Evolutionary conservation across 495 filamentous ascomycete genomes (phyloP).

Genomic region (Penicillium mononematosum): DNA sequence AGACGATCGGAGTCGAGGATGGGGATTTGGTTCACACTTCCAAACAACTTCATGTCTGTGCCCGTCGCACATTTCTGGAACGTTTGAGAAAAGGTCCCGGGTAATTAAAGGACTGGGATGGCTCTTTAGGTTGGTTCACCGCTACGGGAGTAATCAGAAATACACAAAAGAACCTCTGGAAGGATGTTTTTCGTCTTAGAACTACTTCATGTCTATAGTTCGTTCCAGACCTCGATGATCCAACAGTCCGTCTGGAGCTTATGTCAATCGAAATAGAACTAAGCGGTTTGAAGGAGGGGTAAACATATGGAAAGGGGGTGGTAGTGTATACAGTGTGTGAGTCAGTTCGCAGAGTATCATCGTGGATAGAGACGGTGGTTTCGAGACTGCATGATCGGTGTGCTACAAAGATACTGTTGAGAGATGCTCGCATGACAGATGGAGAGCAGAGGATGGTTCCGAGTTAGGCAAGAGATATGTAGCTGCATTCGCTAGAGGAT

Average conservation of each 20-base stretch:
- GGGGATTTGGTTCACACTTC: background rate
- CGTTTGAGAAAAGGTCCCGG: background rate
- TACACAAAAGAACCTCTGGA: background rate
- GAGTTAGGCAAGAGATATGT: background rate
- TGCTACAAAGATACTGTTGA: constrained; percentile 6
- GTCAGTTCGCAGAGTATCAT: constrained; percentile 13
- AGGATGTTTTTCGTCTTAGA: background rate
- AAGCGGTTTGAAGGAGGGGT: background rate
- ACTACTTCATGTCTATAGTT: constrained; percentile 4
- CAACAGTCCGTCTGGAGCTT: background rate
- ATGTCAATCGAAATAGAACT: constrained; percentile 8
- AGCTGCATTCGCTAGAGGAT: background rate
- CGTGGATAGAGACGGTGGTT: background rate
- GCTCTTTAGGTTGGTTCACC: constrained; percentile 4
- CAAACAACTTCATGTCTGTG: background rate
- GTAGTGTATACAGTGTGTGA: background rate
- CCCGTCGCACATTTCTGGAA: constrained; percentile 5
- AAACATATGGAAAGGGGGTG: constrained; percentile 3
- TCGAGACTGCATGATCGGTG: constrained; percentile 3
- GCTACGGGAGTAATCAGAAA: constrained; percentile 1
- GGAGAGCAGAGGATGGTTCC: background rate
- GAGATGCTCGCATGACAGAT: constrained; percentile 1
- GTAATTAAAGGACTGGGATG: background rate
- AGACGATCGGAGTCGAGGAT: constrained; percentile 2
- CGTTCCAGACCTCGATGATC: background rate